Conservation (phyloP, 345 rosid species). For the Lumnitzera racemosa region DNA sequence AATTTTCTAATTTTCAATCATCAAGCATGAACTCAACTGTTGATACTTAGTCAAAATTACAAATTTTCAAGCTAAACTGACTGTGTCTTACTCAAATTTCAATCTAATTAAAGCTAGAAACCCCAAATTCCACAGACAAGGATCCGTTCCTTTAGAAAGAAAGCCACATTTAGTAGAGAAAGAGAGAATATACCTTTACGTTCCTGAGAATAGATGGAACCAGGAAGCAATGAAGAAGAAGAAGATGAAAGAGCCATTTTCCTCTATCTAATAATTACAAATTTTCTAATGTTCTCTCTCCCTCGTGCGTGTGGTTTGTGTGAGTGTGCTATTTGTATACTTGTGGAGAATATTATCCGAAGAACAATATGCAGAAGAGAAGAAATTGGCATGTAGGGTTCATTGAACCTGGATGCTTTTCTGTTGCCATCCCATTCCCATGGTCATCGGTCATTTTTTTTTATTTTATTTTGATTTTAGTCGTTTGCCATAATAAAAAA, state of each 20-base stretch:
- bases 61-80: too few species aligned
- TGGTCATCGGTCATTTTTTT: too few species aligned
- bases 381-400: background rate
- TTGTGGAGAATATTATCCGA: background rate
- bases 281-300: background rate
- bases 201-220: slow-evolving; percentile 8
- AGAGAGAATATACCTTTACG: slow-evolving; percentile 7
- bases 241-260: slow-evolving; percentile 11
- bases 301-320: too few species aligned
- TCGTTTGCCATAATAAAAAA: background rate
- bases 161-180: background rate
- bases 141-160: too few species aligned
- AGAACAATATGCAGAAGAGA: background rate
- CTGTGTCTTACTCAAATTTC: too few species aligned
- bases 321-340: background rate
- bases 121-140: too few species aligned
- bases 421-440: background rate
- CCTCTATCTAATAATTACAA: too few species aligned
- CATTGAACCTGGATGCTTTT: slow-evolving; percentile 16
- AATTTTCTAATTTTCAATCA: too few species aligned
- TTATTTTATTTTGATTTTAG: too few species aligned
- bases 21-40: too few species aligned
- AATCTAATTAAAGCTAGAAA: too few species aligned
- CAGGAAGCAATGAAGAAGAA: slow-evolving; percentile 5
- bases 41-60: too few species aligned